phyloP scores from a whole-genome alignment of 2,329 filamentous ascomycete species.

The Thyridium curvatum region DNA sequence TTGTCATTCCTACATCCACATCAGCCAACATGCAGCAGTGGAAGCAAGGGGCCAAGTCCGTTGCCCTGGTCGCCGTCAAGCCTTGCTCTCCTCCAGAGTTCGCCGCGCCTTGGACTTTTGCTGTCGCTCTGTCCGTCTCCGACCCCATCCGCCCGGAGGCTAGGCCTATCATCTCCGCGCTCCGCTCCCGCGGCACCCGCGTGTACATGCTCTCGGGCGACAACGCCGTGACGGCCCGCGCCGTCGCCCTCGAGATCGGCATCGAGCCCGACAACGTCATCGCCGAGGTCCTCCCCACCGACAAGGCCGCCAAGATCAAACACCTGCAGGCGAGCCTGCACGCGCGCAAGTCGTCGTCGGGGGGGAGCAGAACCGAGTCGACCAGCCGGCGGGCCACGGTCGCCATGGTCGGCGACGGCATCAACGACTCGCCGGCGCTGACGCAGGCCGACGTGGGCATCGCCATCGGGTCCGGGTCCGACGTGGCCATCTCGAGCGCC shows the following conservation, averaged over 20 bases:
- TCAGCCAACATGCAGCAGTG: slow-evolving; percentile 39
- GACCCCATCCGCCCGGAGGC: slow-evolving; percentile 78
- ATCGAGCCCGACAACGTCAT: slow-evolving; percentile 72
- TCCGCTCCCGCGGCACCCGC: slow-evolving; percentile 59
- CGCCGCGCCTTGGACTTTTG: slow-evolving; percentile 39
- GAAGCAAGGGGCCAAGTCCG: slow-evolving; percentile 58
- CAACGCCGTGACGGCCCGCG: slow-evolving; percentile 75
- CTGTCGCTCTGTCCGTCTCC: slow-evolving; percentile 67
- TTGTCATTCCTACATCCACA: slow-evolving; percentile 29
- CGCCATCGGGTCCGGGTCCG: slow-evolving; percentile 75
- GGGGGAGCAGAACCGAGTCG: slow-evolving; percentile 13
- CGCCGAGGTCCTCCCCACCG: slow-evolving; percentile 76
- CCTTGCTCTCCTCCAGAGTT: slow-evolving; percentile 3
- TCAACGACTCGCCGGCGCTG: slow-evolving; percentile 82
- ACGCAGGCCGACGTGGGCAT: slow-evolving; percentile 77
- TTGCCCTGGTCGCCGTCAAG: slow-evolving; percentile 51
- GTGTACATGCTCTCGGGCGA: slow-evolving; percentile 95
- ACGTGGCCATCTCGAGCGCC: slow-evolving; percentile 75
- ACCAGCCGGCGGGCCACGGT: slow-evolving; percentile 43
- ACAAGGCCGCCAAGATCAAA: slow-evolving; percentile 70
- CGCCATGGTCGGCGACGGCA: slow-evolving; percentile 84
- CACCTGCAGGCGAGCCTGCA: slow-evolving; percentile 51
- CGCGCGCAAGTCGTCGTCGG: slow-evolving; percentile 13
- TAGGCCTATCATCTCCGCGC: slow-evolving; percentile 52
- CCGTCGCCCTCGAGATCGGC: slow-evolving; percentile 69